A percentile compares a stretch with the other conserved stretches of the same genome.
phyloP scores from a whole-genome alignment of 2,329 filamentous ascomycete species.

The Phyllosticta citriasiana region DNA sequence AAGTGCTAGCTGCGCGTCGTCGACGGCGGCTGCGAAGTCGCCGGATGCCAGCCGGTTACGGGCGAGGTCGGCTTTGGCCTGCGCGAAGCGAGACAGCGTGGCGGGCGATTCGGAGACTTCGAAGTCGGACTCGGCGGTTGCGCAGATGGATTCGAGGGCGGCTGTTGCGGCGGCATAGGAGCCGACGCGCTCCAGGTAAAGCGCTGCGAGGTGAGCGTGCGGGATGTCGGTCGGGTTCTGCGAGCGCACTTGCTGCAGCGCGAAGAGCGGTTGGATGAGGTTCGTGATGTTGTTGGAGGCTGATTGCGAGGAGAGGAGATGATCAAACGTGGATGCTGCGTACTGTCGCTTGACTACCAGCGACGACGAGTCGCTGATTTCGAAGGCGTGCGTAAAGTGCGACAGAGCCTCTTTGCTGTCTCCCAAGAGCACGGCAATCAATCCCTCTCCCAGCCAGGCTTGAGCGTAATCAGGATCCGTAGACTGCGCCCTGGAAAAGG shows the following conservation, averaged over 20 bases:
- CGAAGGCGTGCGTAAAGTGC: slow-evolving; percentile 88
- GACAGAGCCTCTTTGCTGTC: slow-evolving; percentile 68
- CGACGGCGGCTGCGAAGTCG: slow-evolving; percentile 57
- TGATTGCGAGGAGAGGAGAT: slow-evolving; percentile 52
- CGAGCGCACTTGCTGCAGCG: slow-evolving; percentile 67
- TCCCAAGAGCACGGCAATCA: slow-evolving; percentile 68
- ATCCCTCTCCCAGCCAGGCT: slow-evolving; percentile 88
- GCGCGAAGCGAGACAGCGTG: slow-evolving; percentile 64
- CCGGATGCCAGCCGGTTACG: slow-evolving; percentile 66
- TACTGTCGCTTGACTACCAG: slow-evolving; percentile 69
- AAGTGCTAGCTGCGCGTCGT: slow-evolving; percentile 72
- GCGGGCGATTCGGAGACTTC: slow-evolving; percentile 70
- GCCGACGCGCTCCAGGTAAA: slow-evolving; percentile 72
- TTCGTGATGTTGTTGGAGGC: slow-evolving; percentile 43
- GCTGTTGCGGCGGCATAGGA: slow-evolving; percentile 55
- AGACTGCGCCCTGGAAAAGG: slow-evolving; percentile 84
- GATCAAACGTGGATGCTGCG: slow-evolving; percentile 71
- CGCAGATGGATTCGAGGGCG: slow-evolving; percentile 57
- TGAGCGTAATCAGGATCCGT: slow-evolving; percentile 88
- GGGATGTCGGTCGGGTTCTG: slow-evolving; percentile 62
- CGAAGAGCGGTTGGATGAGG: slow-evolving; percentile 80
- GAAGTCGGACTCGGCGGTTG: slow-evolving; percentile 66
- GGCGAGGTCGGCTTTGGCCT: slow-evolving; percentile 78
- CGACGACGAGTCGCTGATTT: slow-evolving; percentile 73
- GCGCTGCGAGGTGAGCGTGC: slow-evolving; percentile 65